Conservation (phyloP, 2,329 filamentous ascomycete genomes). For the Fusarium graminum region DNA sequence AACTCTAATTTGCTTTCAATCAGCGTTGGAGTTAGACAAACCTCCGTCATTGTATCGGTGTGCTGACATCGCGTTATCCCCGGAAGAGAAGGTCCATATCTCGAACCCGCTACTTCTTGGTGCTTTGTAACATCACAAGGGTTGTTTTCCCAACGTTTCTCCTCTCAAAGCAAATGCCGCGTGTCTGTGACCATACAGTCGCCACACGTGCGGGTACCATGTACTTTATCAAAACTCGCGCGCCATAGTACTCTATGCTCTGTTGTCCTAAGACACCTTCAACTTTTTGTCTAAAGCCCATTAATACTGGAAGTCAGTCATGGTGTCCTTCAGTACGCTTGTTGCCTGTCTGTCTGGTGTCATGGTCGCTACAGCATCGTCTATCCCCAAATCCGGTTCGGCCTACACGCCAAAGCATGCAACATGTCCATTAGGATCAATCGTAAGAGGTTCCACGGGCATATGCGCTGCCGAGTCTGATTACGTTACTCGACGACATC, state of each 20-base stretch:
- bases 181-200: neutral
- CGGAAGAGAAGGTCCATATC: slow-evolving; percentile 1
- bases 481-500: slow-evolving; percentile 3
- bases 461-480: neutral
- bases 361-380: neutral
- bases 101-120: neutral
- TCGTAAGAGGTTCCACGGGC: neutral
- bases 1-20: neutral
- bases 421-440: slow-evolving; percentile 4
- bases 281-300: neutral
- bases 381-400: neutral
- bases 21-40: neutral
- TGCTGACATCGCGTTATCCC: neutral
- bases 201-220: neutral
- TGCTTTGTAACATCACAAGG: neutral
- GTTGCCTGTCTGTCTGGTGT: neutral
- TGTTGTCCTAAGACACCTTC: neutral
- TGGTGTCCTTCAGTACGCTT: neutral
- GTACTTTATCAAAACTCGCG: neutral
- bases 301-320: neutral
- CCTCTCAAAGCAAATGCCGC: neutral
- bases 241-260: neutral
- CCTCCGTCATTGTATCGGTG: neutral
- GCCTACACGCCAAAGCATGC: slow-evolving; percentile 9
- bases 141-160: neutral